Conservation (phyloP, 352 stramenopile genomes). For the Aphanomyces stellatus region DNA sequence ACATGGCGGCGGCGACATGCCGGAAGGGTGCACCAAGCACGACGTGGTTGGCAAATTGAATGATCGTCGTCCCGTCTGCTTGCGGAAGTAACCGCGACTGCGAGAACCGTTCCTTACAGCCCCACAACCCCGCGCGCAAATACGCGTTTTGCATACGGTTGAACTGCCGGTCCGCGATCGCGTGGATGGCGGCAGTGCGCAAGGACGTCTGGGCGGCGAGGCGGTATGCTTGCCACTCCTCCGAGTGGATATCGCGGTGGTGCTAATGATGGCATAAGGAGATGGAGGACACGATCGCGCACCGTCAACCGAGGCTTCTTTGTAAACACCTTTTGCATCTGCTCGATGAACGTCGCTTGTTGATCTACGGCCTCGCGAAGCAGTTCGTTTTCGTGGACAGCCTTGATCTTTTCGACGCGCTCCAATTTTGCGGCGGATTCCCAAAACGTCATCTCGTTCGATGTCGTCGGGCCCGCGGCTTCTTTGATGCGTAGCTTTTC, state of each 20-base stretch:
- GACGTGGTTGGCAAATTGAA: too few species aligned
- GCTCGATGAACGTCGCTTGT: neutral
- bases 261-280: neutral
- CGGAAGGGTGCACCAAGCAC: too few species aligned
- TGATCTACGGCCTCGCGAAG: neutral
- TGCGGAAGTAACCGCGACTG: neutral
- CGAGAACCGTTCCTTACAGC: too few species aligned
- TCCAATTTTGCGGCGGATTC: neutral
- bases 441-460: neutral
- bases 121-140: neutral
- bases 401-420: neutral
- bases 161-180: conserved; percentile 6
- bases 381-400: neutral
- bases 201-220: neutral
- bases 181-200: conserved; percentile 2
- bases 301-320: neutral
- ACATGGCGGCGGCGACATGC: too few species aligned
- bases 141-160: neutral
- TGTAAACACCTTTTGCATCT: neutral
- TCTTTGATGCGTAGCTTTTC: neutral
- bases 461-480: neutral
- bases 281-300: neutral
- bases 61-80: neutral
- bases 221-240: neutral
- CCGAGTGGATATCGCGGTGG: neutral